phyloP scores from a whole-genome alignment of 2,329 filamentous ascomycete species.

The Leptographium radiaticola region DNA sequence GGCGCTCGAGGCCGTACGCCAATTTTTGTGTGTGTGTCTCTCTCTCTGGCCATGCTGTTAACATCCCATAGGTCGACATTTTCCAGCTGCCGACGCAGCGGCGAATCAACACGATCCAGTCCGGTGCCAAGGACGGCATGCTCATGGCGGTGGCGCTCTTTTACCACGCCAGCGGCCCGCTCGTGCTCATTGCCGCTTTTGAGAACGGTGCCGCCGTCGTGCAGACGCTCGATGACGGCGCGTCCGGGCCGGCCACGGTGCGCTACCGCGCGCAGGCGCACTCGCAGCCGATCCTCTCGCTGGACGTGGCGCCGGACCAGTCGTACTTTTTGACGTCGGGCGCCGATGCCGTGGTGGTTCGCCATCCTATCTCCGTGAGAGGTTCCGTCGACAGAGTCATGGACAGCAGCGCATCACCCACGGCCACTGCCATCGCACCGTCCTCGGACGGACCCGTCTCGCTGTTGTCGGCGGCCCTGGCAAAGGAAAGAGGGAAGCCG shows the following conservation, averaged over 20 bases:
- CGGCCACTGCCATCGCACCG: neutral
- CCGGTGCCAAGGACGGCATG: constrained; percentile 55
- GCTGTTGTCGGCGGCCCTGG: constrained; percentile 18
- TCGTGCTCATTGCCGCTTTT: constrained; percentile 62
- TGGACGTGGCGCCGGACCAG: constrained; percentile 38
- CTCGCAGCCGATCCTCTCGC: constrained; percentile 68
- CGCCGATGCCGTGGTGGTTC: constrained; percentile 67
- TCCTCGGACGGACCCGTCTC: constrained; percentile 8
- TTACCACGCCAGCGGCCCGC: constrained; percentile 18
- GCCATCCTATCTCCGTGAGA: constrained; percentile 47
- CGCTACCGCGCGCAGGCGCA: constrained; percentile 58
- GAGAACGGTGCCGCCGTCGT: constrained; percentile 71
- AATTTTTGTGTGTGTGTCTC: neutral
- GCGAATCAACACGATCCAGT: constrained; percentile 46
- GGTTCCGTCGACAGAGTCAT: neutral
- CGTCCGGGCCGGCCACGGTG: constrained; percentile 27
- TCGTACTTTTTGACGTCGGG: constrained; percentile 64
- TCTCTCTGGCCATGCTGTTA: neutral
- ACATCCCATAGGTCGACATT: constrained; percentile 51
- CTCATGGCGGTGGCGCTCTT: constrained; percentile 69
- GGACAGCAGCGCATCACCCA: neutral
- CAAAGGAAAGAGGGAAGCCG: constrained; percentile 1
- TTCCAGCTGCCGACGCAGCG: constrained; percentile 66
- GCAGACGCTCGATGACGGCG: constrained; percentile 33
- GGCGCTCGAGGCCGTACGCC: constrained; percentile 51